Evolutionary conservation across 148 eudicot genomes (phyloP).

Genomic region (Vaccinium corymbosum): DNA sequence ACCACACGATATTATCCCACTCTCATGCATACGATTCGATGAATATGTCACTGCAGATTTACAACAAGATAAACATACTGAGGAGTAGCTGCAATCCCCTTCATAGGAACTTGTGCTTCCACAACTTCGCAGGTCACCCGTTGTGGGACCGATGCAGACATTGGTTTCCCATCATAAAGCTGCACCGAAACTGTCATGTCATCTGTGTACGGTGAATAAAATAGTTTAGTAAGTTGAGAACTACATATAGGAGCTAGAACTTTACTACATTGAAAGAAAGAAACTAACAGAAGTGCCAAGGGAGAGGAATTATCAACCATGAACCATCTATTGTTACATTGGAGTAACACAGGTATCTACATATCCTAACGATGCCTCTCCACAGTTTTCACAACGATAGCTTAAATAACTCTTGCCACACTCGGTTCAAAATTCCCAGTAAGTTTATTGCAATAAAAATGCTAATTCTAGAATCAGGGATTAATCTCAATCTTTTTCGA

Average conservation of each 20-base stretch:
- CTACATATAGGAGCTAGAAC: background rate
- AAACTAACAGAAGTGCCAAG: background rate
- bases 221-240: conserved; percentile 1
- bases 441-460: conserved; percentile 1
- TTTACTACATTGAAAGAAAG: background rate
- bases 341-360: background rate
- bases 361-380: background rate
- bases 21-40: background rate
- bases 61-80: conserved; percentile 45
- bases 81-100: conserved; percentile 70
- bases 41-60: background rate
- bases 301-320: background rate
- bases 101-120: conserved; percentile 69
- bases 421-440: background rate
- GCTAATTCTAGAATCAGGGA: background rate
- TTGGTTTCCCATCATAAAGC: conserved; percentile 66
- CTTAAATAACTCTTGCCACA: background rate
- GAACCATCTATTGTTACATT: background rate
- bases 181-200: conserved; percentile 71
- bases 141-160: conserved; percentile 81
- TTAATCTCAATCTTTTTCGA: background rate
- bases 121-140: conserved; percentile 87
- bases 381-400: background rate
- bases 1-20: background rate
- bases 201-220: conserved; percentile 45